Base-by-base conservation (phyloP, 257 asterid genomes). In the Solanum habrochaites region DNA sequence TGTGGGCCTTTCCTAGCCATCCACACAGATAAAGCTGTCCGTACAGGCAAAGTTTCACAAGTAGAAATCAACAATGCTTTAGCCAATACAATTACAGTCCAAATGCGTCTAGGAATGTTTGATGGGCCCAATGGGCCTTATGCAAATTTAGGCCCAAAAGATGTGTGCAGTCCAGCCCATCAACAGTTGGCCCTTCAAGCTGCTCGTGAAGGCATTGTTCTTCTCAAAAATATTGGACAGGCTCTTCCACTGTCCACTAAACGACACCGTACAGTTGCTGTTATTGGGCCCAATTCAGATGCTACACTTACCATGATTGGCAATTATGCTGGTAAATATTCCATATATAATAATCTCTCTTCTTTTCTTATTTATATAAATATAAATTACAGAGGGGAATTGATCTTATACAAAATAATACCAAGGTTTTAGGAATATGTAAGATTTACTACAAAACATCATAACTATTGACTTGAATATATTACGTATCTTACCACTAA, bases 41-140 rank as follows among this genome's bases (percentile, higher is more conserved):
- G 92, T 8, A 82, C 90, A 8, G 96, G 97, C 0, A 94, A 93
- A 85, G 52, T 97, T 15, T 92, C 43, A 1, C 98, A 90, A 91
- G 83, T 75, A 2, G 96, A 94, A 25, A 94, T 97, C 4, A 87
- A 97, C 72, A 90, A 85, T 90, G 98, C 99, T 85, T 71, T 97
- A 85, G 49, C 85, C 15, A 96, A 95, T 86, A 84, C 94, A n/a
- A 56, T 95, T 60, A 70, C 89, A 1, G 98, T 97, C 72, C 99
- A 97, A 77, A 95, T 95, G 96, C 95, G 99, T 47, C 89, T 97
- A 91, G 99, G 99, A 2, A 93, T 95, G 95, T 97, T 94, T 25
- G 99, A 97, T 87, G 99, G 99, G 37, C 89, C 94, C 5, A 87
- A 87, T 73, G 94, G 90, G 9, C 96, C 95, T 3, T 97, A 92